Conservation (phyloP, 352 stramenopile species). For the Globisporangium parvum region DNA sequence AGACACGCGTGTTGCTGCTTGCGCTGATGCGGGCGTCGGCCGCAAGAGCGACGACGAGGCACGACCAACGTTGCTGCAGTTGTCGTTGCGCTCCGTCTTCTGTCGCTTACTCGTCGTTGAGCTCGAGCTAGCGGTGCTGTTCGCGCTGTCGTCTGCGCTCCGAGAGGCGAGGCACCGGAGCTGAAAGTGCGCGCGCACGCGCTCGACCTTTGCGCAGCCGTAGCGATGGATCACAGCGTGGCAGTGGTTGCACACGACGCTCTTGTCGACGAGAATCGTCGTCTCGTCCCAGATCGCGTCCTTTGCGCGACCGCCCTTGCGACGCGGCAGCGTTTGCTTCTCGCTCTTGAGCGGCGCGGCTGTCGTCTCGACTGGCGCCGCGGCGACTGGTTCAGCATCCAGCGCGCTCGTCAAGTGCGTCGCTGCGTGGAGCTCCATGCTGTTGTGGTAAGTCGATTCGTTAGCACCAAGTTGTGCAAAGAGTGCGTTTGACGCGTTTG, state of each 20-base stretch:
- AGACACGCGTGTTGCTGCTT: constrained; percentile 3
- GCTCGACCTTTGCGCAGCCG: constrained; percentile 62
- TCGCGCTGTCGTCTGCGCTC: constrained; percentile 6
- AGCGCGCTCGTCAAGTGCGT: too few species aligned
- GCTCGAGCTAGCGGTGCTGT: not conserved
- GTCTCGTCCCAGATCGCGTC: constrained; percentile 55
- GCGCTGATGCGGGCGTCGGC: not conserved
- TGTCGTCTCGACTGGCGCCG: not conserved
- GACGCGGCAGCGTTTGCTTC: constrained; percentile 13
- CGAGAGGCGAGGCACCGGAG: constrained; percentile 35
- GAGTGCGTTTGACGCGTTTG: too few species aligned
- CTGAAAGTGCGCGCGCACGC: constrained; percentile 63
- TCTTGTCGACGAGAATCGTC: constrained; percentile 48
- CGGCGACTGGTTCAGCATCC: too few species aligned
- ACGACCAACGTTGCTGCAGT: not conserved
- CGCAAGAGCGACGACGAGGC: not conserved
- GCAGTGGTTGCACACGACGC: constrained; percentile 66
- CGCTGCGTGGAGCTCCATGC: too few species aligned
- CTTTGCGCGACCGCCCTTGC: constrained; percentile 41
- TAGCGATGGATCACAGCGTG: constrained; percentile 61
- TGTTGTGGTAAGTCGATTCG: too few species aligned
- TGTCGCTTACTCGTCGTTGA: not conserved
- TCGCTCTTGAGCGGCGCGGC: not conserved
- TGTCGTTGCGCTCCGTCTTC: not conserved
- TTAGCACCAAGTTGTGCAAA: too few species aligned